Percentiles rank a stretch among this genome's conserved stretches.
Conservation (phyloP, 179 eudicot genomes). For the Silene vulgaris region DNA sequence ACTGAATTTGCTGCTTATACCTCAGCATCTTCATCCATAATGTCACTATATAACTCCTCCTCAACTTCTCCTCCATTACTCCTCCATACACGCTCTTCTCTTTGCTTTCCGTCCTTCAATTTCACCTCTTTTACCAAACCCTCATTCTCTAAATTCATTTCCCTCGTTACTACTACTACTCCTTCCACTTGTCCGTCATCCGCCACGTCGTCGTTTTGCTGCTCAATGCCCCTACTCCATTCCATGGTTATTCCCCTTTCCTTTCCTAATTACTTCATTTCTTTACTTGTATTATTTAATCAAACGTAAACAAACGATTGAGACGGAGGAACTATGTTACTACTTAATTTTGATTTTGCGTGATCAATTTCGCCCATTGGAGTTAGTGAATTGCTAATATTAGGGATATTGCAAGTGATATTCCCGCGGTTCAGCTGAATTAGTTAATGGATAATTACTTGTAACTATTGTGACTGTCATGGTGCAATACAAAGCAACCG, state of each 20-base stretch:
- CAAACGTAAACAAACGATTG: too few species aligned
- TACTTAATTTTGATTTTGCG: too few species aligned
- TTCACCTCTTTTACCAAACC: not conserved
- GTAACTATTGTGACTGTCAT: too few species aligned
- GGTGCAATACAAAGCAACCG: not conserved
- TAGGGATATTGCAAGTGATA: too few species aligned
- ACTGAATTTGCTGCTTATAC: too few species aligned
- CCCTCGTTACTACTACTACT: not conserved
- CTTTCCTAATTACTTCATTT: not conserved
- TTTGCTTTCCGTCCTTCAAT: not conserved
- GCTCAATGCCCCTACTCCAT: constrained; percentile 24
- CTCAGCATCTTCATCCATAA: not conserved
- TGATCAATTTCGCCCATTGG: too few species aligned
- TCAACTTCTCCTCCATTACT: not conserved
- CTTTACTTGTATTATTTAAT: too few species aligned
- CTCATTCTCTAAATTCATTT: not conserved
- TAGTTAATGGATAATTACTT: not conserved
- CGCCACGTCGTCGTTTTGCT: constrained; percentile 16
- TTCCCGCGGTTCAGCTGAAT: constrained; percentile 10
- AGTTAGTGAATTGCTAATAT: too few species aligned
- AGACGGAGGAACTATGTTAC: too few species aligned
- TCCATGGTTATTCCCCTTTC: constrained; percentile 12
- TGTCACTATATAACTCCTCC: not conserved
- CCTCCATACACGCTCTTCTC: not conserved
- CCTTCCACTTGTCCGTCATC: not conserved